Base-by-base conservation (phyloP, 2,329 filamentous ascomycete genomes). In the Aspergillus alliaceus region DNA sequence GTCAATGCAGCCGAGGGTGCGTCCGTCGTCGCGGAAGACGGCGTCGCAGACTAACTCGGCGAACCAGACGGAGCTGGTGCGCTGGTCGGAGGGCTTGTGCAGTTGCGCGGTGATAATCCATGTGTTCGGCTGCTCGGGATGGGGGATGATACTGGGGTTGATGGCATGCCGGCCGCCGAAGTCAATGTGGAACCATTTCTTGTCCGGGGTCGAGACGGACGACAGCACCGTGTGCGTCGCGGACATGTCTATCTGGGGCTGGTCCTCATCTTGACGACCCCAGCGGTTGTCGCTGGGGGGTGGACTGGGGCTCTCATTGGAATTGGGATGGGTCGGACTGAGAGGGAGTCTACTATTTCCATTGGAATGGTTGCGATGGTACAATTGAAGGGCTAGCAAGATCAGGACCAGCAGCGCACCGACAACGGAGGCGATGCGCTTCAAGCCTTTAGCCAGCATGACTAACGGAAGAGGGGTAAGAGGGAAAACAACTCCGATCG, bases 141-240 rank as follows among this genome's bases (percentile, higher is more conserved):
- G 84, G 0, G 84, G 82, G 37, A 86, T 77, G 60, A 86, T 79
- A 68, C 82, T 86, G 15, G 84, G 83, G 58, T 86, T 86, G 56
- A 81, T 77, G 31, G 75, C 74, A 6, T 64, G 54, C 6, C 73
- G 63, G 32, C 69, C 68, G 15, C 72, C 75, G 59, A 86, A 84
- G 15, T 75, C 68, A 65, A 86, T 77, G 25, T 62, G 59, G 61
- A 84, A 85, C 72, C 77, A 85, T 31, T 73, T 78, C 32, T 66
- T 70, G 61, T 83, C 73, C 1, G 58, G 48, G 0, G 78, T 82
- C 0, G 81, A 80, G 2, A 69, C 39, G 0, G 83, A 85, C 63
- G 74, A 80, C 40, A 84, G 59, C 59, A 79, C 58, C 9, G 58
- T 59, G 53, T 72, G 66, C 3, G 55, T 61, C 29, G 18, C 20